phyloP scores from a whole-genome alignment of 345 rosid species.

The Citrus sp. region DNA sequence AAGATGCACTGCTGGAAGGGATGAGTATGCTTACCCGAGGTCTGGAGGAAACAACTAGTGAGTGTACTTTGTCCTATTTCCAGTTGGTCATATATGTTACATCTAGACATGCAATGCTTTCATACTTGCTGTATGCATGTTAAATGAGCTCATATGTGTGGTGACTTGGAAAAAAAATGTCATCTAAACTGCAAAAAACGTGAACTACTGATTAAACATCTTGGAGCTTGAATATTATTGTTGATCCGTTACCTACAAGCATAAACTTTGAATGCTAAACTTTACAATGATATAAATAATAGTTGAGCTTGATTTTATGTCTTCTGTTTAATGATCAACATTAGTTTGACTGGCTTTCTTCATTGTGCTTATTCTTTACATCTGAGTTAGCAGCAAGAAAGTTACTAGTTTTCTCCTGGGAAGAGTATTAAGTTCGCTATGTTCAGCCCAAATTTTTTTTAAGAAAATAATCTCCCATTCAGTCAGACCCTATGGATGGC shows the following conservation, averaged over 20 bases:
- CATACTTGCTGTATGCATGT: background rate
- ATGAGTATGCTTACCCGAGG: slow-evolving; percentile 28
- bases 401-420: background rate
- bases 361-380: background rate
- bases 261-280: no score
- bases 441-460: background rate
- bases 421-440: background rate
- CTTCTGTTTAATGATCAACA: background rate
- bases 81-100: background rate
- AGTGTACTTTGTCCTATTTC: slow-evolving; percentile 7
- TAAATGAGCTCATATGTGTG: background rate
- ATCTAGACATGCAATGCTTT: background rate
- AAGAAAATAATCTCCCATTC: background rate
- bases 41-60: slow-evolving; percentile 47
- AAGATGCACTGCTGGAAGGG: slow-evolving; percentile 21
- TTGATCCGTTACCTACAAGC: background rate
- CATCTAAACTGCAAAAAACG: background rate
- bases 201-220: background rate
- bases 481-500: background rate
- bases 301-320: no score
- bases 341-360: background rate
- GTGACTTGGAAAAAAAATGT: background rate
- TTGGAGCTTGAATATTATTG: background rate
- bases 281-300: no score
- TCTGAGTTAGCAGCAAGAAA: background rate